Base-by-base conservation (phyloP, 768 basidiomycete species). In the Pulveroboletus sp. region DNA sequence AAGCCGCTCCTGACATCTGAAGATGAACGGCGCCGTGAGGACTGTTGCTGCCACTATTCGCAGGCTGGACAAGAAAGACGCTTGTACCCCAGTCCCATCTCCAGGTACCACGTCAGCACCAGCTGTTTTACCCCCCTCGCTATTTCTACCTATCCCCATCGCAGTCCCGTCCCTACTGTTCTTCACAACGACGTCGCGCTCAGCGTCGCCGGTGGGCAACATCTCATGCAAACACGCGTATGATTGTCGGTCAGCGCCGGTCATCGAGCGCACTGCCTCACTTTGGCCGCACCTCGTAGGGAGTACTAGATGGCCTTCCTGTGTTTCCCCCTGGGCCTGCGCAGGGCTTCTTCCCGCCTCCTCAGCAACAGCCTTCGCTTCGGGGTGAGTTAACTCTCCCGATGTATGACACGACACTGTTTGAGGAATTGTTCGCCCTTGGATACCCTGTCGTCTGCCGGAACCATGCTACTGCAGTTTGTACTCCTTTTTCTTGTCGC, bases 1-100 rank as follows among this genome's bases (percentile, higher is more conserved):
- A 66, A 60, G 34, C 17, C 55, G 0, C 10, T 40, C 0, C 20
- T 57, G 2, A 57, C 59, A 0, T 52, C 56, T 12, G 62, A 65
- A 36, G 64, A 69, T 17, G 67, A 69, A 23, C 53, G 60, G 2
- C 65, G 70, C 1, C 67, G 65, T 37, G 73, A 85, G 48, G 77
- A 80, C 66, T 87, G 6, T 69, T 87, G 0, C 72, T 87, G 75
- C 72, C 38, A 83, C 82, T 2, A 75, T 85, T 14, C 73, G 78
- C n/a, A 62, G 64, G 49, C 70, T 84, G 12, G 84, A 85, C 37
- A 53, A 60, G 39, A 0, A 60, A 55, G 37, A 9, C 38, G 8
- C 50, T 32, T n/a, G 25, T 14, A 0, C n/a, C 44, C 3, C 42
- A 53, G n/a, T n/a, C n/a, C n/a, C n/a, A n/a, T n/a, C n/a, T n/a